Conservation (phyloP, 495 filamentous ascomycete genomes). For the Daldinia decipiens region DNA sequence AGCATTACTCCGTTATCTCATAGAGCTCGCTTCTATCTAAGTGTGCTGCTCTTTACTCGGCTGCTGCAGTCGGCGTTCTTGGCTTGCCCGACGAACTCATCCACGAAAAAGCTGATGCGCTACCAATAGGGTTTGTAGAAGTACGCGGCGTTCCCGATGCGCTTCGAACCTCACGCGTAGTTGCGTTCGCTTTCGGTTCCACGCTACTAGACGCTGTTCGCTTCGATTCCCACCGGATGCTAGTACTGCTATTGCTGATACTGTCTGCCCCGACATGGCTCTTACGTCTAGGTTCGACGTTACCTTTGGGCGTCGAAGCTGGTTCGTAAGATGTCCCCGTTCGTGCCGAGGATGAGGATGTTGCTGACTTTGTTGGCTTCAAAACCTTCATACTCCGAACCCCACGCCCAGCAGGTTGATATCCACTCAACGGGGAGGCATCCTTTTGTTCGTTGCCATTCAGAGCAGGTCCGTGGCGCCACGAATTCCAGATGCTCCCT, state of each 20-base stretch:
- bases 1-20: constrained; percentile 25
- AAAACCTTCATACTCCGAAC: constrained; percentile 80
- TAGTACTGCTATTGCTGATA: constrained; percentile 45
- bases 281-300: constrained; percentile 54
- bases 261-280: constrained; percentile 50
- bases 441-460: constrained; percentile 61
- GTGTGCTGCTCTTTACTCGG: constrained; percentile 43
- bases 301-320: constrained; percentile 49
- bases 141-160: constrained; percentile 53
- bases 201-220: constrained; percentile 40
- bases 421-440: constrained; percentile 61
- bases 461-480: constrained; percentile 68
- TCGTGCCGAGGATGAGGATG: constrained; percentile 58
- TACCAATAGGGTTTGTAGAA: constrained; percentile 82
- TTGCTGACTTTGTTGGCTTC: constrained; percentile 68
- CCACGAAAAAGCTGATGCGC: constrained; percentile 97
- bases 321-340: constrained; percentile 60
- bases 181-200: constrained; percentile 46
- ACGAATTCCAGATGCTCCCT: constrained; percentile 71
- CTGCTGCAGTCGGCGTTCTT: constrained; percentile 49
- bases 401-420: constrained; percentile 64
- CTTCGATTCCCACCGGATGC: constrained; percentile 55
- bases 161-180: constrained; percentile 55
- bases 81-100: constrained; percentile 61
- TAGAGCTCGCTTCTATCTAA: constrained; percentile 7